Evolutionary conservation across 371 early-diverging fungal species (phyloP), one percentile per base, ranked within the genome.

Genomic region (Mucor mucedo): DNA sequence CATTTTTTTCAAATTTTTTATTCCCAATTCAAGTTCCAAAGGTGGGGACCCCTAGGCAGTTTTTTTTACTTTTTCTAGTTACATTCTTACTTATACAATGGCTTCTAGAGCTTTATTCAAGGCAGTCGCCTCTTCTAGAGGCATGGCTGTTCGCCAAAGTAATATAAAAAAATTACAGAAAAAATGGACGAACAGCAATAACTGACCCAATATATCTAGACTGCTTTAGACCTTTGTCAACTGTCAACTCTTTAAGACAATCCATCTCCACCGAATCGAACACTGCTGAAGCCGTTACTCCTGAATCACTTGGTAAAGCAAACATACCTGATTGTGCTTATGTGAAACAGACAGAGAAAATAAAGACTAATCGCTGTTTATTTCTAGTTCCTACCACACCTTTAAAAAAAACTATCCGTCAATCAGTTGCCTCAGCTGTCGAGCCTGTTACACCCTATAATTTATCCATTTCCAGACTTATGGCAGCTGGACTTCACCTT

Each of bases 401-500:
- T 13, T 35, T 78, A n/a, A 78, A 78, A 57, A 72, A 68, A 32
- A 67, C 75, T 16, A 69, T 78, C 65, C 61, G 68, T n/a, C 79
- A 70, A 52, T 52, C 77, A 21, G 63, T 75, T 14, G 60, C 64
- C 13, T 67, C 69, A 57, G 60, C 63, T 53, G 58, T 68, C 40
- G 71, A 68, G 47, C 70, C 77, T 27, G 56, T 74, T 32, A 71
- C 76, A 63, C 76, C 76, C 28, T 73, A 77, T 70, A 79, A 86
- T 60, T 52, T 92, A 56, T 85, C 90, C 6, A 83, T 96, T 53
- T 75, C 86, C 16, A 77, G 85, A 48, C 84, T 98, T 55, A 75
- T 97, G 73, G 91, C 92, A 8, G 93, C 95, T 9, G 92, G 92
- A 55, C 83, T 96, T 72, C 98, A 98, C 73, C 77, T 98, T 59